A percentile compares a stretch with the other conserved stretches of the same genome.
Conservation (phyloP, 1,284 basidiomycete genomes). For the Sporisorium exsertum region DNA sequence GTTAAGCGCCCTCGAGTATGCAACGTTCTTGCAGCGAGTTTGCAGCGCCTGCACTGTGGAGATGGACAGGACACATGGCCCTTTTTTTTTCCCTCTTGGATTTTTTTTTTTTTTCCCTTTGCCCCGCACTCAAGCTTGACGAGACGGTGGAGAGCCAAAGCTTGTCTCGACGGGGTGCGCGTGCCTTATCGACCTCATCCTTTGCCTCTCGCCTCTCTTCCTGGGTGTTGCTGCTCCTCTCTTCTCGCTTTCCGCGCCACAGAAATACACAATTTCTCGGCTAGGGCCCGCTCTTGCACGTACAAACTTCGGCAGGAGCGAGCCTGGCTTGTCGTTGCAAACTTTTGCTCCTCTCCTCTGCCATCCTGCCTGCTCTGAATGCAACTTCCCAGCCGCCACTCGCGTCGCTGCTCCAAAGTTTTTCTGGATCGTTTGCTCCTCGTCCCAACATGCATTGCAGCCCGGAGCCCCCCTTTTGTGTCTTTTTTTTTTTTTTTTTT, state of each 20-base stretch:
- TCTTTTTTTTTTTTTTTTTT: not conserved
- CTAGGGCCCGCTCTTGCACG: not conserved
- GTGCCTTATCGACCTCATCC: slow-evolving; percentile 2
- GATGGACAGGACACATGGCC: not conserved
- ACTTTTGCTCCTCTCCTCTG: not conserved
- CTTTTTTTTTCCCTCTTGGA: no score
- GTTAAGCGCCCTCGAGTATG: no score
- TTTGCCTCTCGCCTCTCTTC: not conserved
- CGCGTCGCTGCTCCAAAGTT: slow-evolving; percentile 1
- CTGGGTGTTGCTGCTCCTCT: not conserved
- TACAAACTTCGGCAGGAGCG: slow-evolving; percentile 3
- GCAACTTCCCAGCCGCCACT: not conserved
- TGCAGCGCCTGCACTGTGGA: not conserved
- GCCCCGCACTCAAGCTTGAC: not conserved
- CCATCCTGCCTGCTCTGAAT: not conserved
- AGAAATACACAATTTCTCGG: slow-evolving; percentile 10
- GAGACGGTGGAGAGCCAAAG: not conserved
- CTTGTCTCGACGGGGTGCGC: not conserved
- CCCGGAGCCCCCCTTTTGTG: slow-evolving; percentile 16
- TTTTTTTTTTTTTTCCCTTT: not conserved
- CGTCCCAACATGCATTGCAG: slow-evolving; percentile 7
- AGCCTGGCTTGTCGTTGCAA: not conserved
- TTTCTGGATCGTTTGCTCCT: slow-evolving; percentile 2
- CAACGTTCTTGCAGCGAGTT: not conserved
- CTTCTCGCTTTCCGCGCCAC: not conserved